A percentile compares a stretch with the other conserved stretches of the same genome.
These are phyloP conservation scores for Pythium apleroticum DNA, from an alignment of 352 stramenopile genomes.

Conservation along the genomic window DNA sequence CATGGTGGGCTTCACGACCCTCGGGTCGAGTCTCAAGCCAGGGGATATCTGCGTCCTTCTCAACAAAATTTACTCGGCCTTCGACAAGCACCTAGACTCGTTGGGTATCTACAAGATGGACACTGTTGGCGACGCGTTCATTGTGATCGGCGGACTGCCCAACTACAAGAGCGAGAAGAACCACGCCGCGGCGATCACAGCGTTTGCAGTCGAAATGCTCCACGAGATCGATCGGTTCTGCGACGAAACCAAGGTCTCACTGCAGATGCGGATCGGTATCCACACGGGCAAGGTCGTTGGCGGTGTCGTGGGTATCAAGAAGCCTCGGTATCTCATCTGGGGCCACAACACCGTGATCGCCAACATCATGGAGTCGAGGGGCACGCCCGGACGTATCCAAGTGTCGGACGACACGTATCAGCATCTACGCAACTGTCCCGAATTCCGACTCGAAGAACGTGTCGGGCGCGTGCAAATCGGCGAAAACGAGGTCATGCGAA, in stretches of 20 bases:
- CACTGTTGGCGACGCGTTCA: conserved; percentile 84
- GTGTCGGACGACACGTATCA: conserved; percentile 62
- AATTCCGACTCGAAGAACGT: conserved; percentile 56
- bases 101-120: conserved; percentile 89
- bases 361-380: conserved; percentile 79
- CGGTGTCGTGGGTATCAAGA: conserved; percentile 81
- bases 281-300: conserved; percentile 83
- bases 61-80: conserved; percentile 80
- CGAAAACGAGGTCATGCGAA: conserved; percentile 53
- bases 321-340: conserved; percentile 86
- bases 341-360: conserved; percentile 76
- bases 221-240: conserved; percentile 81
- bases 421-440: conserved; percentile 45
- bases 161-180: conserved; percentile 71
- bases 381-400: conserved; percentile 54
- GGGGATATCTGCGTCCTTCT: conserved; percentile 74
- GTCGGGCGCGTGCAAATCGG: conserved; percentile 50
- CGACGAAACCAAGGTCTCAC: conserved; percentile 50
- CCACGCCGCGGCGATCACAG: conserved; percentile 70
- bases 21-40: conserved; percentile 59
- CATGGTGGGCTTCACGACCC: conserved; percentile 82
- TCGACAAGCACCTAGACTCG: conserved; percentile 78
- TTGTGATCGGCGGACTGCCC: conserved; percentile 73
- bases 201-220: conserved; percentile 86
- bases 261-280: conserved; percentile 87